A percentile compares a stretch with the other conserved stretches of the same genome.
Conservation (phyloP, 306 rosid species). For the Prunus mira region DNA sequence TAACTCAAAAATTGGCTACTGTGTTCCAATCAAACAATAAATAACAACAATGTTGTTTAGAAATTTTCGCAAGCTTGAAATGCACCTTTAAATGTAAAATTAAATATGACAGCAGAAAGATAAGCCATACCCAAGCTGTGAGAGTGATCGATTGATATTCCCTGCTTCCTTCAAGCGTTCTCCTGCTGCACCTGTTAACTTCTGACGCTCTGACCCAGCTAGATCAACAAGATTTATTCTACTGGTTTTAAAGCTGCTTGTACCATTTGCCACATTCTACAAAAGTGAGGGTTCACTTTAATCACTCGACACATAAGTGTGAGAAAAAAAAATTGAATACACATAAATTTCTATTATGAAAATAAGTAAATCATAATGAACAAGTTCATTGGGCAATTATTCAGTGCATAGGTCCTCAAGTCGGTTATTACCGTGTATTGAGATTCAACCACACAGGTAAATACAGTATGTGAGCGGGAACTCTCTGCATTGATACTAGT, state of each 20-base stretch:
- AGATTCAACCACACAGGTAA: conserved; percentile 92
- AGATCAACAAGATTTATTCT: conserved; percentile 97
- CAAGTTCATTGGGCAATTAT: background rate
- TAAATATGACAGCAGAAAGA: background rate
- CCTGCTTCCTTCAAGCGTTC: conserved; percentile 99
- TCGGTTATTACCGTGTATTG: conserved; percentile 71
- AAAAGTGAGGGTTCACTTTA: conserved; percentile 34
- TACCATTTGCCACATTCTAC: conserved; percentile 73
- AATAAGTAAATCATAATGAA: background rate
- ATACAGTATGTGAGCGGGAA: conserved; percentile 99
- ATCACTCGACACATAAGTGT: background rate
- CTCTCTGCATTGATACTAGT: conserved; percentile 97
- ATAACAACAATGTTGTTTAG: background rate
- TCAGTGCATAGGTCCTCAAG: background rate
- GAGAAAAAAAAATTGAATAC: too few relatives aligned
- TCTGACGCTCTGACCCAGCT: conserved; percentile 98
- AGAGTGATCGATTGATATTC: conserved; percentile 93
- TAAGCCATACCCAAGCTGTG: conserved; percentile 92
- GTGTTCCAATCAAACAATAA: background rate
- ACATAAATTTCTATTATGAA: background rate
- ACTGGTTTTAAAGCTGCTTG: conserved; percentile 89
- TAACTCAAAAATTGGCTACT: background rate
- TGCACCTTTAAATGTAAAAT: background rate
- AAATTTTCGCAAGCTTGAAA: background rate
- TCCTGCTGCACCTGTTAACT: conserved; percentile 91